These are phyloP conservation scores for Cichorium intybus DNA, from an alignment of 140 eudicot species.

Conservation along the genomic window DNA sequence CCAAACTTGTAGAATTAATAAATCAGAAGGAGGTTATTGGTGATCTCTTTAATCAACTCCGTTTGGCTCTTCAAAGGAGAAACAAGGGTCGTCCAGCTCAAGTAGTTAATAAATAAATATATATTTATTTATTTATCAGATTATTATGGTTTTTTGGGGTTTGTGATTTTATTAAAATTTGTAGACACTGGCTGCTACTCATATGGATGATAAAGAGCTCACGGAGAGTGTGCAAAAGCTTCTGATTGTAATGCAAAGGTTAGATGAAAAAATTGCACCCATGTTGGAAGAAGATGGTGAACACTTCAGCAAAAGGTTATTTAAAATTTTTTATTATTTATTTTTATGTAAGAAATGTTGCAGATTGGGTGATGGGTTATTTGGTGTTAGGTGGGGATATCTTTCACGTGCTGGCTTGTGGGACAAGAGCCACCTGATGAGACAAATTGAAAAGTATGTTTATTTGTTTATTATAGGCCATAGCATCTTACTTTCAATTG, in stretches of 20 bases:
- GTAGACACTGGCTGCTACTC: slow-evolving; percentile 91
- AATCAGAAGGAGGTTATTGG: slow-evolving; percentile 93
- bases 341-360: not conserved
- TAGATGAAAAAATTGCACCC: slow-evolving; percentile 80
- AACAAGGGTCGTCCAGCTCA: slow-evolving; percentile 89
- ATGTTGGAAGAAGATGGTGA: slow-evolving; percentile 93
- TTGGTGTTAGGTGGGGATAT: slow-evolving; percentile 83
- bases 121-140: not conserved
- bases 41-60: slow-evolving; percentile 97
- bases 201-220: slow-evolving; percentile 87
- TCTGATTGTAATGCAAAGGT: slow-evolving; percentile 91
- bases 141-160: slow-evolving; percentile 11
- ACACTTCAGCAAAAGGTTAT: slow-evolving; percentile 75
- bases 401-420: slow-evolving; percentile 96
- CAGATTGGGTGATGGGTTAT: not conserved
- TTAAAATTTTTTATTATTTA: no score
- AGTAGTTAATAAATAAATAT: slow-evolving; percentile 39
- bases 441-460: slow-evolving; percentile 89
- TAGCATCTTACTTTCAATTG: not conserved
- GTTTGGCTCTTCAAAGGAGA: slow-evolving; percentile 88
- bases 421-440: slow-evolving; percentile 97
- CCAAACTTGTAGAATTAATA: slow-evolving; percentile 71
- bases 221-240: slow-evolving; percentile 83
- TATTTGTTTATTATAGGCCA: not conserved
- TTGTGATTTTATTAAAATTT: not conserved